A percentile compares a stretch with the other conserved stretches of the same genome.
phyloP scores from a whole-genome alignment of 2,329 filamentous ascomycete genomes.

The Fusarium sp. region DNA sequence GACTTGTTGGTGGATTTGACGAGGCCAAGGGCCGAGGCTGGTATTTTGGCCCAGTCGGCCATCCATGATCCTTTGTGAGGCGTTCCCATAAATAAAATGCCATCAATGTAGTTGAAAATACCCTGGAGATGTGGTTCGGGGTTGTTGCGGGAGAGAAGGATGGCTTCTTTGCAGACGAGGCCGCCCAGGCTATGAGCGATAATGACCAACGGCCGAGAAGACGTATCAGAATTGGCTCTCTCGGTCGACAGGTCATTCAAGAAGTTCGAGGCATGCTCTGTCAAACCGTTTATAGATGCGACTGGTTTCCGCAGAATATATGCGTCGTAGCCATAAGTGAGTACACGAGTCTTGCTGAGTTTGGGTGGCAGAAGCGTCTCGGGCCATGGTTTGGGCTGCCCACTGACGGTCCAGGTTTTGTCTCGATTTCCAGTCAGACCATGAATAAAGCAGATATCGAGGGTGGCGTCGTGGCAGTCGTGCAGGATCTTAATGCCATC shows the following conservation, averaged over 20 bases:
- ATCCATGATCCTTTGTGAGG: conserved; percentile 56
- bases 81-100: conserved; percentile 58
- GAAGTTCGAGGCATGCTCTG: conserved; percentile 53
- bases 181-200: conserved; percentile 59
- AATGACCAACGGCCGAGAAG: conserved; percentile 52
- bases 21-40: conserved; percentile 49
- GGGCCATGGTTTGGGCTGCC: conserved; percentile 54
- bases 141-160: conserved; percentile 53
- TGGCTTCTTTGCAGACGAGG: conserved; percentile 57
- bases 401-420: conserved; percentile 56
- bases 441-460: conserved; percentile 58
- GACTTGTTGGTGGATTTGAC: conserved; percentile 53
- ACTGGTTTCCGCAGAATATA: conserved; percentile 41
- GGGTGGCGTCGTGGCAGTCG: conserved; percentile 17
- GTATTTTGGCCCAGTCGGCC: conserved; percentile 54
- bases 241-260: conserved; percentile 49
- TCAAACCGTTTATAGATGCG: conserved; percentile 48
- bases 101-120: conserved; percentile 50
- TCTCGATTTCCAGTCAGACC: conserved; percentile 58
- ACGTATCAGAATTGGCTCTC: conserved; percentile 34
- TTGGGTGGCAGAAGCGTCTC: conserved; percentile 51
- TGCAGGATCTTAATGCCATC: conserved; percentile 29
- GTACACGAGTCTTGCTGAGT: conserved; percentile 53
- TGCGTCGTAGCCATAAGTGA: conserved; percentile 60
- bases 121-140: conserved; percentile 49